Evolutionary conservation across 2,329 filamentous ascomycete species (phyloP), one percentile per base, ranked within the genome.

Genomic region (Emergomyces pasteurianus): DNA sequence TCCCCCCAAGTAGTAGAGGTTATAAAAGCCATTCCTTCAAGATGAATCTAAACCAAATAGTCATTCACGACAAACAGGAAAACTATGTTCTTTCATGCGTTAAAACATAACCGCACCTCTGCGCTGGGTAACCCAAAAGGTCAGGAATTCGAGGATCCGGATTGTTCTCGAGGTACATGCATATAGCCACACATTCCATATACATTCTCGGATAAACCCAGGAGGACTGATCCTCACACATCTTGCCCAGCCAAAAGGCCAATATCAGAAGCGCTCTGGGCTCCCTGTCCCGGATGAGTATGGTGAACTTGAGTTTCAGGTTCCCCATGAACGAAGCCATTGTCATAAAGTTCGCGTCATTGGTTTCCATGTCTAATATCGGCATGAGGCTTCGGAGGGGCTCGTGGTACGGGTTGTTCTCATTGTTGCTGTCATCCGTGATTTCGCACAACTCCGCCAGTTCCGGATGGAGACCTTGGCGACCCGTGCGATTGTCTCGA

Each of bases 171-270:
- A 75, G 59, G 58, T 67, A 71, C 70, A 72, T 74, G 59, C 72
- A 74, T 16, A 75, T 72, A 28, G 73, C 73, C 7, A 66, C 64
- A 60, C 72, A 74, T 61, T 75, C 73, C 3, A 71, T 70, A 1
- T 66, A 63, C 5, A 69, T 66, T 40, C 72, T 63, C 38, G 64
- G 64, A 52, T 70, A 65, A 38, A 71, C 63, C 72, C 71, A 75
- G 65, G 67, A 71, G 23, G 68, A 42, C n/a, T 64, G 61, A 38
- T 64, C 58, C 49, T 60, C 65, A 36, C 64, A 67, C 66, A 72
- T 67, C 28, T 71, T 66, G 7, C 65, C 70, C 60, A 74, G 63
- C 73, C 73, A 75, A 67, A 69, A 70, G 31, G 67, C 67, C 14
- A 75, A 62, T 40, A 75, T 62, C 7, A 75, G 59, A 56, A 74